Base-by-base conservation (phyloP, 2,329 filamentous ascomycete species). In the Eutypella sp. region DNA sequence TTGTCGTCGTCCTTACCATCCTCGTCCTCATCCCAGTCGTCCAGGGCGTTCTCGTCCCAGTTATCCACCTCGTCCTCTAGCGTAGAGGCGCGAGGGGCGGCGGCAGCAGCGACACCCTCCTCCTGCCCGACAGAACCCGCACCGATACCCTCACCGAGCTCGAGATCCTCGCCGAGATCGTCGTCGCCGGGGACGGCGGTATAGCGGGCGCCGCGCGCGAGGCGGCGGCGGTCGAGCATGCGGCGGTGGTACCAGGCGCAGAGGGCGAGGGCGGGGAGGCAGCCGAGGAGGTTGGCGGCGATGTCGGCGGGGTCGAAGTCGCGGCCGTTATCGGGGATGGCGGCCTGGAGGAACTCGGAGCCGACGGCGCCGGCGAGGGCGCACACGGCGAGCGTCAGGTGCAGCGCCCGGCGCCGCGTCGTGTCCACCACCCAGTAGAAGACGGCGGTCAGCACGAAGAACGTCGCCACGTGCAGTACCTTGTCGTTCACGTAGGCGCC, bases 341-440 rank as follows among this genome's bases (percentile, higher is more conserved):
- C 70, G 44, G 75, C 81, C 68, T 92, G 87, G 5, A 89, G 67
- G 54, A 92, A 77, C 64, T 92, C 87, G 52, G 84, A 89, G 42
- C 85, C 87, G 50, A 90, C 69, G 40, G 84, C 84, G 3, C 91
- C 75, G 20, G 67, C 70, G 36, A 85, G 68, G 5, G 91, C 95
- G 70, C 89, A 95, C 49, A 89, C 75, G 19, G 89, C 65, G 22
- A 96, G 72, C 13, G 91, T 95, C 53, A 96, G 71, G 67, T 99
- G 86, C 41, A 96, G 73, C 18, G 83, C 85, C 56, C 92, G 87
- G 42, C 92, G 84, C 51, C 93, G 87, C 52, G 84, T 86, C 43
- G 90, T 95, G 66, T 99, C 93, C 58, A 96, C 71, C 63, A 96
- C 87, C 90, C 93, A 99, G 80, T 99, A 99, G 76, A 97, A 97